These are phyloP conservation scores for Kandelia obovata DNA, from an alignment of 345 rosid genomes.

Conservation along the genomic window DNA sequence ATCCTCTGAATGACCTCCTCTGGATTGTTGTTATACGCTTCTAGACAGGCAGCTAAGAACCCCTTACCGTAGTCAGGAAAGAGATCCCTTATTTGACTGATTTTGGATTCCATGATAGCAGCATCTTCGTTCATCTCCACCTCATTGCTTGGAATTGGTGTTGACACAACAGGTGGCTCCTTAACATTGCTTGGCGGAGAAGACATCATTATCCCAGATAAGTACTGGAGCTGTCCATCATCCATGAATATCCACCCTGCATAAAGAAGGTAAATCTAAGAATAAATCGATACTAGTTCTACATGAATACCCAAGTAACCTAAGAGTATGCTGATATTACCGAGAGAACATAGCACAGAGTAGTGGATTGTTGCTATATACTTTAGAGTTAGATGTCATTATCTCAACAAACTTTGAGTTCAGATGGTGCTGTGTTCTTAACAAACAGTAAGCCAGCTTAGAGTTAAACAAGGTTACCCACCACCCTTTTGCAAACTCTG, in stretches of 20 bases:
- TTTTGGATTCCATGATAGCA: constrained; percentile 71
- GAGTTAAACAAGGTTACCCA: constrained; percentile 11
- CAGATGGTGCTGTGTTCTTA: neutral
- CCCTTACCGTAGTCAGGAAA: constrained; percentile 89
- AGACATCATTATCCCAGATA: constrained; percentile 58
- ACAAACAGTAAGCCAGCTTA: neutral
- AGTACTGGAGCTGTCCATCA: constrained; percentile 72
- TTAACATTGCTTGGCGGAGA: constrained; percentile 25
- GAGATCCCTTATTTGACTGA: constrained; percentile 86
- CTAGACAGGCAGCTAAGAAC: constrained; percentile 77
- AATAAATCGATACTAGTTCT: neutral
- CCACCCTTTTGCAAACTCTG: constrained; percentile 66
- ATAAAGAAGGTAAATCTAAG: constrained; percentile 9
- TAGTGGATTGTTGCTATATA: neutral
- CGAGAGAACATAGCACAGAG: neutral
- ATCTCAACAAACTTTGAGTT: neutral
- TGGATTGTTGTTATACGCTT: constrained; percentile 81
- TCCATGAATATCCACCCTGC: constrained; percentile 89
- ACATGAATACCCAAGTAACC: neutral
- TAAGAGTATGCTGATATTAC: neutral
- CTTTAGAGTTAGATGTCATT: neutral
- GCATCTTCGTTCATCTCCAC: constrained; percentile 61
- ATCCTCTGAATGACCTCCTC: constrained; percentile 96
- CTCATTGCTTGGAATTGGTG: constrained; percentile 25
- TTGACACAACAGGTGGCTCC: constrained; percentile 34